Evolutionary conservation across 1,284 basidiomycete species (phyloP).

Genomic region (Marasmius oreades): DNA sequence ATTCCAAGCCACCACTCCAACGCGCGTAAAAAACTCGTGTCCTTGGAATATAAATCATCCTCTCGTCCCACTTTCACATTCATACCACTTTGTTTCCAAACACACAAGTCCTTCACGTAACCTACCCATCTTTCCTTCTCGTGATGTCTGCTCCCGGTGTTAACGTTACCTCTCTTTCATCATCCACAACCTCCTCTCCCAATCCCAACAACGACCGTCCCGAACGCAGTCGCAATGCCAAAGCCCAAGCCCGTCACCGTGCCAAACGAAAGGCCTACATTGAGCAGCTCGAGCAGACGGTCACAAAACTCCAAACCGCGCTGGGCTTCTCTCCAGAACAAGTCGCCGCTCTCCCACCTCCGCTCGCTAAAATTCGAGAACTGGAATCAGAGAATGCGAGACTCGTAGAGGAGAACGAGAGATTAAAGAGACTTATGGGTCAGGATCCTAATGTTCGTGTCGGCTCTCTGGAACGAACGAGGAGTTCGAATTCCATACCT

Average conservation of each 20-base stretch:
- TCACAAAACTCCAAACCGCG: conserved; percentile 73
- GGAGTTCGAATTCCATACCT: not conserved
- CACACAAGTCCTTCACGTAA: not conserved
- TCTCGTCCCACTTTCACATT: not conserved
- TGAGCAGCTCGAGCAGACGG: conserved; percentile 82
- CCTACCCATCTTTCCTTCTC: not conserved
- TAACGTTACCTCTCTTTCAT: not conserved
- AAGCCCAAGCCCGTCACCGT: conserved; percentile 86
- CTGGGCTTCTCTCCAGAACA: conserved; percentile 68
- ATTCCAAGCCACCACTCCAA: too few relatives aligned
- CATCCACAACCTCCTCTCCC: not conserved
- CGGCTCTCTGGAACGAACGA: conserved; percentile 26
- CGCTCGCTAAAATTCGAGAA: conserved; percentile 66
- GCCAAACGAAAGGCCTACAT: conserved; percentile 93
- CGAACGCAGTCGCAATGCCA: conserved; percentile 82
- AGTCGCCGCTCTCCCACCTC: conserved; percentile 63
- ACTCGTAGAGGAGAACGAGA: conserved; percentile 66
- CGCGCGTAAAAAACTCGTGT: too few relatives aligned
- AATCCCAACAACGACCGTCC: conserved; percentile 46
- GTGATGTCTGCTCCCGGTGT: not conserved
- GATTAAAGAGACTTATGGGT: conserved; percentile 56
- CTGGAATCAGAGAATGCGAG: conserved; percentile 71
- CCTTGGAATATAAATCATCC: too few relatives aligned
- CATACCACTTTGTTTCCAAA: not conserved
- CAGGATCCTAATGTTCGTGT: conserved; percentile 30